These are phyloP conservation scores for Hanseniaspora valbyensis DNA, from an alignment of 805 yeast species.

Conservation along the genomic window DNA sequence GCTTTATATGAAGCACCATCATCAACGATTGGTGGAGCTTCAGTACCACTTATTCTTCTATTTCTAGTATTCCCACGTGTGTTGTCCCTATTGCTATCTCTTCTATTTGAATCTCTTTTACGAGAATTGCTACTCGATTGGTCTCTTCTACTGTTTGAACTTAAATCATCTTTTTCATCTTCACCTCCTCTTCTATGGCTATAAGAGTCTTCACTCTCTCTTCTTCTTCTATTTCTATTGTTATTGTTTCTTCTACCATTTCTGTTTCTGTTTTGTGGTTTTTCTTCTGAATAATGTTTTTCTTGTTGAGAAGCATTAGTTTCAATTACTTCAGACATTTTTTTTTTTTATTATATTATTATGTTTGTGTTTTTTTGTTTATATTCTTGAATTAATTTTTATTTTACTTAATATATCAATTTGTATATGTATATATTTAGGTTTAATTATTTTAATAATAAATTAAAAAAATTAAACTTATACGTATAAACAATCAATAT, in stretches of 20 bases:
- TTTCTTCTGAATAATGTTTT: background rate
- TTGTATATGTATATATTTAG: too few relatives aligned
- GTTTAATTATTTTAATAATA: too few relatives aligned
- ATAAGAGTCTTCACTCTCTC: constrained; percentile 15
- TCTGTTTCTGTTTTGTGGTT: constrained; percentile 15
- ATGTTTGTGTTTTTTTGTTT: background rate
- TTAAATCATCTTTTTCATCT: constrained; percentile 24
- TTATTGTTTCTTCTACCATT: constrained; percentile 15
- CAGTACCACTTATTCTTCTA: constrained; percentile 14
- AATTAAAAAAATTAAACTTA: too few relatives aligned
- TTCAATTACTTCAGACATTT: constrained; percentile 8
- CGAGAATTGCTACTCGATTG: constrained; percentile 19
- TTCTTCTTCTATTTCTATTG: constrained; percentile 3
- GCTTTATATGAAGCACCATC: constrained; percentile 27
- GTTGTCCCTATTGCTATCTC: constrained; percentile 21
- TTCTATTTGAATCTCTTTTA: constrained; percentile 16
- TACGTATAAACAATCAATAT: too few relatives aligned
- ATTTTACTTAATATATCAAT: too few relatives aligned
- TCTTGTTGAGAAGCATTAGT: constrained; percentile 13
- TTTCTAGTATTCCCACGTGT: constrained; percentile 21
- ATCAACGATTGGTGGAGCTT: constrained; percentile 13
- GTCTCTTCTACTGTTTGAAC: constrained; percentile 22
- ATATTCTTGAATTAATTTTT: background rate
- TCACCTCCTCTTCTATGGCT: constrained; percentile 19
- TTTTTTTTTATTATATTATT: background rate